Base-by-base conservation (phyloP, 306 rosid genomes). In the Fragaria ananassa region DNA sequence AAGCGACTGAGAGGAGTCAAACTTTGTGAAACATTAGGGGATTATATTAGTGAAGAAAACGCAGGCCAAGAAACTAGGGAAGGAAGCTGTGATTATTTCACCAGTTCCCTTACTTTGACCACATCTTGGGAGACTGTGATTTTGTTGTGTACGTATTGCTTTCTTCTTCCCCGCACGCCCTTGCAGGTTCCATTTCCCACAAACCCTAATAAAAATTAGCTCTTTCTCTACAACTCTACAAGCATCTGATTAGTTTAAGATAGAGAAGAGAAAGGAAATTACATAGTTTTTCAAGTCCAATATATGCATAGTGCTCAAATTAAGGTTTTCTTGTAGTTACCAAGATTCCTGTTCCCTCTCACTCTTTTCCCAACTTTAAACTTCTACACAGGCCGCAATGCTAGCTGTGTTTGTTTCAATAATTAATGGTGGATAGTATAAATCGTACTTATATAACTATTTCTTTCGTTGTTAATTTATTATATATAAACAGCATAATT, bases 61-160 rank as follows among this genome's bases (percentile, higher is more conserved):
- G 91, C 71, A 84, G 83, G 91, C 88, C 89, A 85, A 82, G 82
- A 80, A 84, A 85, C 80, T 84, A 87, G 90, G 88, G 85, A 87
- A 78, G 88, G 89, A 87, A 77, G 35, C 71, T 10, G 29, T 68
- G 54, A 31, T 63, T 63, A 13, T 69, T 81, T 75, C 76, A 63
- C 21, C 68, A 15, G 68, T 34, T 31, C 74, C 71, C 75, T 79
- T 78, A 46, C 75, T 87, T 91, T 87, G 93, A 91, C 91, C 79
- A 23, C 41, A 21, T 76, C 64, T 51, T 66, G 50, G 79, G 64
- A 76, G 73, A 76, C 79, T 76, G 54, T 65, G 72, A 66, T 39
- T 44, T 25, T 70, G 27, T 19, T 18, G 70, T 74, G 69, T n/a
- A n/a, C n/a, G n/a, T 42, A 46, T 44, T 61, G 57, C 21, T 21